These are phyloP conservation scores for Globisporangium viniferum DNA, from an alignment of 352 stramenopile species.

Conservation along the genomic window DNA sequence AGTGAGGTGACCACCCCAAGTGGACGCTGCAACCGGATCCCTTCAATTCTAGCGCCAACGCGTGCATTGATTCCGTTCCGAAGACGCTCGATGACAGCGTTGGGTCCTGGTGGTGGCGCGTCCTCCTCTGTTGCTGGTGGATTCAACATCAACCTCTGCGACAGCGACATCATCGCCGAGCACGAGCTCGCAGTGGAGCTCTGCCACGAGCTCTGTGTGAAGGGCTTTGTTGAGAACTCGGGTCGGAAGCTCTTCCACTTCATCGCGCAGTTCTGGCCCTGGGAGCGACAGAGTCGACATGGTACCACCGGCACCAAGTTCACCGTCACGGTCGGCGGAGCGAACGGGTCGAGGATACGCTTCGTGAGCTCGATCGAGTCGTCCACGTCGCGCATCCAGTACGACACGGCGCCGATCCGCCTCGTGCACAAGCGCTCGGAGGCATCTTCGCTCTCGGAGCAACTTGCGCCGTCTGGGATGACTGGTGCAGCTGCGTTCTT, in stretches of 20 bases:
- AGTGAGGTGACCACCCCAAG: background rate
- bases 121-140: background rate
- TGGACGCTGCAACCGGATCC: background rate
- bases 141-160: conserved; percentile 18
- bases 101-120: background rate
- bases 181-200: conserved; percentile 60
- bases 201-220: conserved; percentile 78
- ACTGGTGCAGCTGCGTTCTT: background rate
- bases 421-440: conserved; percentile 17
- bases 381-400: conserved; percentile 5
- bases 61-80: conserved; percentile 13
- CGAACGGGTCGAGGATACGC: conserved; percentile 39
- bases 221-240: conserved; percentile 64
- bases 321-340: conserved; percentile 31
- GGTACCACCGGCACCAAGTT: conserved; percentile 11
- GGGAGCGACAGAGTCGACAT: conserved; percentile 19
- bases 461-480: background rate
- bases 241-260: conserved; percentile 58
- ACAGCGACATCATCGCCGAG: conserved; percentile 33
- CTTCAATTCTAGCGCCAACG: background rate
- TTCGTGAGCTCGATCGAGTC: conserved; percentile 41
- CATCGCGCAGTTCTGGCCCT: conserved; percentile 54
- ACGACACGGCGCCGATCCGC: conserved; percentile 13
- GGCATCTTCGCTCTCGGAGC: conserved; percentile 16
- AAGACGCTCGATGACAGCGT: conserved; percentile 2